phyloP scores from a whole-genome alignment of 169 alveolate genomes.

The Miamiensis avidus region DNA sequence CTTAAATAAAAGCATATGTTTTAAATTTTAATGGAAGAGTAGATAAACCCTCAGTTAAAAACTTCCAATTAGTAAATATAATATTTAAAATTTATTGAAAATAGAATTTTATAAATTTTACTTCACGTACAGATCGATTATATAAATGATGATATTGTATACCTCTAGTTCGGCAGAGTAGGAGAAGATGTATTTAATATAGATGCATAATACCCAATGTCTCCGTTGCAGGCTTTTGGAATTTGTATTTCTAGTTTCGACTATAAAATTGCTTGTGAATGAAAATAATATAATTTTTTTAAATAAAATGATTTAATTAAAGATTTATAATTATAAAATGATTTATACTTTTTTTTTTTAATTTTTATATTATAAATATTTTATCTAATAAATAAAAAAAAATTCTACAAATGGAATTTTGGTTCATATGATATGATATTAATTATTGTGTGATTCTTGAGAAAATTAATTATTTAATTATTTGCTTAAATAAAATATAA shows the following conservation, averaged over 20 bases:
- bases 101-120: neutral
- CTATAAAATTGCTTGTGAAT: conserved; percentile 76
- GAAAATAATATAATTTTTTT: conserved; percentile 34
- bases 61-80: conserved; percentile 54
- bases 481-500: too few species aligned
- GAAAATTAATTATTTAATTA: too few species aligned
- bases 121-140: conserved; percentile 42
- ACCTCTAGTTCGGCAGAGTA: conserved; percentile 73
- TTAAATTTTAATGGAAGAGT: conserved; percentile 80
- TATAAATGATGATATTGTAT: conserved; percentile 61
- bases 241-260: conserved; percentile 71
- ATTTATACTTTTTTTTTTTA: too few species aligned
- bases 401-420: too few species aligned
- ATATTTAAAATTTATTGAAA: too few species aligned
- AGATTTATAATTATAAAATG: too few species aligned
- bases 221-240: conserved; percentile 68
- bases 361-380: too few species aligned
- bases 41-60: conserved; percentile 74
- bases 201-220: conserved; percentile 66
- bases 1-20: conserved; percentile 64
- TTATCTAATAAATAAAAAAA: too few species aligned
- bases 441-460: too few species aligned
- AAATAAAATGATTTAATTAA: too few species aligned
- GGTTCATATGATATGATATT: too few species aligned
- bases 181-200: conserved; percentile 63